phyloP scores from a whole-genome alignment of 148 eudicot genomes.

The Arbutus unedo region DNA sequence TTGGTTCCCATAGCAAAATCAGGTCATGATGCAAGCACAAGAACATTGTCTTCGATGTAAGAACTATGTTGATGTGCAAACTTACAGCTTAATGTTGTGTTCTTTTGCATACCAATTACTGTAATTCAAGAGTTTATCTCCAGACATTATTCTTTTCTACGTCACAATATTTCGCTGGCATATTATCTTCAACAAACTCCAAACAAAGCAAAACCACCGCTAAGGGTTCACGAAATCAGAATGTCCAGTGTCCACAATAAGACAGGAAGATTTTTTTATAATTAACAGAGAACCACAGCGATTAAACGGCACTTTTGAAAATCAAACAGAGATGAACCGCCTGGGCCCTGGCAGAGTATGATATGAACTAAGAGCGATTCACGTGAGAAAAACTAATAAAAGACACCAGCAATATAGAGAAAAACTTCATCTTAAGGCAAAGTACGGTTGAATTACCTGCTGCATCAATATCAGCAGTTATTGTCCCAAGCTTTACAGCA shows the following conservation, averaged over 20 bases:
- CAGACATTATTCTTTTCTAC: neutral
- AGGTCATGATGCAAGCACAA: neutral
- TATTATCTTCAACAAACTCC: neutral
- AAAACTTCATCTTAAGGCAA: constrained; percentile 9
- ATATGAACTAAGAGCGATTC: too few relatives aligned
- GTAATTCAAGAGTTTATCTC: neutral
- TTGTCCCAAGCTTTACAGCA: constrained; percentile 95
- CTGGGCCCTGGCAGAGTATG: neutral
- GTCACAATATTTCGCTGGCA: neutral
- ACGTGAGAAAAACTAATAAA: neutral
- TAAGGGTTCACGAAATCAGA: too few relatives aligned
- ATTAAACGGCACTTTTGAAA: neutral
- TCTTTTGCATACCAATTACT: neutral
- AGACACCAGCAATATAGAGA: neutral
- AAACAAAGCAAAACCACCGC: too few relatives aligned
- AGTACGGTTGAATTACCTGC: constrained; percentile 64
- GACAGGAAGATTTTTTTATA: neutral
- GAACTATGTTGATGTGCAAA: neutral
- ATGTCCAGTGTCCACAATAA: neutral
- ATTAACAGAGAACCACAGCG: neutral
- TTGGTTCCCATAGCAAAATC: neutral
- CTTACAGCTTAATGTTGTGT: neutral
- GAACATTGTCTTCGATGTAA: neutral
- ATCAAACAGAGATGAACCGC: neutral
- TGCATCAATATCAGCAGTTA: constrained; percentile 83